Base-by-base conservation (phyloP, 2,329 filamentous ascomycete species). In the Trichoderma atrobrunneum region DNA sequence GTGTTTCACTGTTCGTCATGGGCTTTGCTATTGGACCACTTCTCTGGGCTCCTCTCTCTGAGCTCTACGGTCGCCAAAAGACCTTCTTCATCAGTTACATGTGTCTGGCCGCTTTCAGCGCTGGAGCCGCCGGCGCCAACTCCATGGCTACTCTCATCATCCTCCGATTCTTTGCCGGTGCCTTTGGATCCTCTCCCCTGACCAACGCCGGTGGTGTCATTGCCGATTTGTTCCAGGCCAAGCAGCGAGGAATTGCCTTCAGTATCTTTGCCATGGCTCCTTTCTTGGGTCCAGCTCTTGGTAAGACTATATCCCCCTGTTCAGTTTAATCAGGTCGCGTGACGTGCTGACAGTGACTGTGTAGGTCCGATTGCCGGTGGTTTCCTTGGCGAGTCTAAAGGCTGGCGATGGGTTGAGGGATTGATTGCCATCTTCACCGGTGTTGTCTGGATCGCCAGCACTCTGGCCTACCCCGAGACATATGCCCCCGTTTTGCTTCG, bases 141-240 rank as follows among this genome's bases (percentile, higher is more conserved):
- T 89, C 87, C 75, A 88, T 91, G 73, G 82, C 82, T 62, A 87
- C 87, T 1, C 82, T 93, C 3, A 81, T 93, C 36, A 85, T 92
- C n/a, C 83, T 92, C 51, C 87, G 91, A n/a, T 93, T 93, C 81
- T 87, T 93, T 67, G 87, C 88, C 26, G 89, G 90, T 51, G 81
- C 87, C 8, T 91, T 91, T 75, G 90, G 89, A 5, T 88, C 88
- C 0, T 88, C 88, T 0, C 87, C 89, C 1, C 80, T 92, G 73
- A 90, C 89, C 8, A 91, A 91, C 75, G 86, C 87, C 1, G 88
- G 88, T 3, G 90, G 89, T 75, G 85, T 89, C 30, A 87, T 91
- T 75, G 89, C 89, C 54, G 90, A 92, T 77, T 87, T 91, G 80
- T 91, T 90, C 76, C 77, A 82, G 8, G 85, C 86, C 3, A 79